phyloP scores from a whole-genome alignment of 192 early-diverging fungal species.

The Geranomyces variabilis region DNA sequence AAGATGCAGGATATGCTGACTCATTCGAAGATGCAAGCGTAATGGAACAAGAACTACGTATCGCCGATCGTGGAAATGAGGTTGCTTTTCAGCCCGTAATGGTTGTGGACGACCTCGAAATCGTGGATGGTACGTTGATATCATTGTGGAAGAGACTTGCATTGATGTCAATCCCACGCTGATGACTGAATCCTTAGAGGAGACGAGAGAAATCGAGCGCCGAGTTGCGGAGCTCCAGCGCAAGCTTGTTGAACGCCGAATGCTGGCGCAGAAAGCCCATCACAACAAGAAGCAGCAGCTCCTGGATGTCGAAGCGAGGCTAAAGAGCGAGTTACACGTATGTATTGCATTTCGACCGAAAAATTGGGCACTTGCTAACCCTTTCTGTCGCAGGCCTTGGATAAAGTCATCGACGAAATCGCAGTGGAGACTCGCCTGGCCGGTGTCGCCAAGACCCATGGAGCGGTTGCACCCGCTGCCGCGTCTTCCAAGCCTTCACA shows the following conservation, averaged over 20 bases:
- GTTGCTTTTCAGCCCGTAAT: background rate
- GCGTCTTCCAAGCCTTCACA: background rate
- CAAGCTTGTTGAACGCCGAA: slow-evolving; percentile 6
- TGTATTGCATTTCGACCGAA: background rate
- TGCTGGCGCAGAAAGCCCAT: background rate
- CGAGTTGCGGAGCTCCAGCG: slow-evolving; percentile 13
- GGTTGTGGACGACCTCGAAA: background rate
- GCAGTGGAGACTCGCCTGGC: no score
- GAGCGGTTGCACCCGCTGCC: background rate
- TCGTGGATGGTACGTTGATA: background rate
- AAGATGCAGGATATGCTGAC: slow-evolving; percentile 1
- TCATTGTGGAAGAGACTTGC: no score
- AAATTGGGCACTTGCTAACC: no score
- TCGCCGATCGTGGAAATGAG: background rate
- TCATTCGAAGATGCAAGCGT: slow-evolving; percentile 12
- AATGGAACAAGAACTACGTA: background rate
- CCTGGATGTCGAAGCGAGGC: slow-evolving; percentile 5
- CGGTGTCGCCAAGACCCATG: no score
- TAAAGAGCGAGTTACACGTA: slow-evolving; percentile 16
- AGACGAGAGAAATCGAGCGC: background rate
- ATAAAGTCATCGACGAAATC: no score
- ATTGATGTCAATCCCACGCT: no score
- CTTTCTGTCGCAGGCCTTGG: no score
- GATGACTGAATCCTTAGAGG: background rate
- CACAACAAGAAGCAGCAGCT: slow-evolving; percentile 17